A percentile compares a stretch with the other conserved stretches of the same genome.
Conservation (phyloP, 257 asterid genomes). For the Primulina tabacum region DNA sequence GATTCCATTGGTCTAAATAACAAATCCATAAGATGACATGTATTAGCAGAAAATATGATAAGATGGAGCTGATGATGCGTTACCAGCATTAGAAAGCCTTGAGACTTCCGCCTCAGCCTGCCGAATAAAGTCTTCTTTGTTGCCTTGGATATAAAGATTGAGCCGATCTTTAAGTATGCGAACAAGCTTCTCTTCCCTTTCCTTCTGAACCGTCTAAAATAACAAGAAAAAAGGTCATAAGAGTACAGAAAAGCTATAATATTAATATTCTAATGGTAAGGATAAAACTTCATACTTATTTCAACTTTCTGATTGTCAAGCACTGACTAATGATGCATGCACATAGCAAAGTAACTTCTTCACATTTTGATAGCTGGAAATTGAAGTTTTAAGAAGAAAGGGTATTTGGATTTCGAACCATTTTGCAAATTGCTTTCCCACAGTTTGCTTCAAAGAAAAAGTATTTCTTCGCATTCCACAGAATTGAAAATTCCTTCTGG, state of each 20-base stretch:
- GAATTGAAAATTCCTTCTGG: neutral
- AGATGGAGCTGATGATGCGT: constrained; percentile 9
- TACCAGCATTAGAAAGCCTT: constrained; percentile 91
- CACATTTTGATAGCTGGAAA: neutral
- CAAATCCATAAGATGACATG: constrained; percentile 13
- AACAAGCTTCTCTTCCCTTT: constrained; percentile 96
- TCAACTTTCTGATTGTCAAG: constrained; percentile 5
- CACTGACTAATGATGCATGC: neutral
- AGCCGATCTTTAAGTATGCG: constrained; percentile 71
- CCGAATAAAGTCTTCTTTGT: constrained; percentile 69
- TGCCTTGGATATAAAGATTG: constrained; percentile 83
- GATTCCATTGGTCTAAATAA: constrained; percentile 3
- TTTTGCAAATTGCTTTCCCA: neutral
- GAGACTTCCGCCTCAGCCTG: constrained; percentile 84
- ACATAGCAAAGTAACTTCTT: neutral
- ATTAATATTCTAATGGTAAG: constrained; percentile 10
- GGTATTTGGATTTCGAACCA: neutral
- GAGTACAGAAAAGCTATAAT: constrained; percentile 2
- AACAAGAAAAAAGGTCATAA: constrained; percentile 23
- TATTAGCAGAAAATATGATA: neutral
- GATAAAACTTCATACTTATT: neutral
- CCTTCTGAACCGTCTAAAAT: constrained; percentile 74
- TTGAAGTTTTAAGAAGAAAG: neutral
- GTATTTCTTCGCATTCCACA: neutral
- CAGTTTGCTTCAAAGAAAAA: neutral